A percentile compares a stretch with the other conserved stretches of the same genome.
Conservation (phyloP, 2,329 filamentous ascomycete genomes). For the Colletotrichum phormii region DNA sequence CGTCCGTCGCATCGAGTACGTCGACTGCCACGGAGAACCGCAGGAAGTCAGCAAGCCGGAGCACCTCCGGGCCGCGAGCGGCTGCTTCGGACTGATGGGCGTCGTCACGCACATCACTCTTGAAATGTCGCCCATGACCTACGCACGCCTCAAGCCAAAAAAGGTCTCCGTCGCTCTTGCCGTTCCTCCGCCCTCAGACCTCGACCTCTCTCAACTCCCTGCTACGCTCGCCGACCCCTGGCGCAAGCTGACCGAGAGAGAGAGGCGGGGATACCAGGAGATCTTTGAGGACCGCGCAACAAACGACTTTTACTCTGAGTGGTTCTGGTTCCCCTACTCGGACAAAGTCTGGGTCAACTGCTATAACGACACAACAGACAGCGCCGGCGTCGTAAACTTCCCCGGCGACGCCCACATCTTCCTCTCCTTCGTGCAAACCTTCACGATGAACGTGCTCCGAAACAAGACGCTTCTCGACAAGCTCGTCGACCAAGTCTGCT, state of each 20-base stretch:
- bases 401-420: background rate
- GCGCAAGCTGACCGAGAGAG: background rate
- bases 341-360: constrained; percentile 41
- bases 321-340: constrained; percentile 63
- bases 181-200: background rate
- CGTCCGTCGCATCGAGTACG: constrained; percentile 59
- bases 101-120: constrained; percentile 61
- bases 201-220: background rate
- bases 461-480: background rate
- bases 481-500: background rate
- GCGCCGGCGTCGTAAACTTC: background rate
- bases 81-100: constrained; percentile 59
- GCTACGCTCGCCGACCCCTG: background rate
- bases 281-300: constrained; percentile 52
- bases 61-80: constrained; percentile 55
- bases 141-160: constrained; percentile 56
- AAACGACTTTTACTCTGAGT: constrained; percentile 58
- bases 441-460: background rate
- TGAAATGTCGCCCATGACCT: constrained; percentile 58
- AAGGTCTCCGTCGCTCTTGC: constrained; percentile 44
- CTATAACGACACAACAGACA: background rate
- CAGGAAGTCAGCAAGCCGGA: constrained; percentile 52
- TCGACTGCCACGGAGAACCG: constrained; percentile 56
- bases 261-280: constrained; percentile 45
- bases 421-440: background rate